Percentiles rank a stretch among this genome's conserved stretches.
Conservation (phyloP, 73 alveolate genomes). For the Paramecium tetraurelia region DNA sequence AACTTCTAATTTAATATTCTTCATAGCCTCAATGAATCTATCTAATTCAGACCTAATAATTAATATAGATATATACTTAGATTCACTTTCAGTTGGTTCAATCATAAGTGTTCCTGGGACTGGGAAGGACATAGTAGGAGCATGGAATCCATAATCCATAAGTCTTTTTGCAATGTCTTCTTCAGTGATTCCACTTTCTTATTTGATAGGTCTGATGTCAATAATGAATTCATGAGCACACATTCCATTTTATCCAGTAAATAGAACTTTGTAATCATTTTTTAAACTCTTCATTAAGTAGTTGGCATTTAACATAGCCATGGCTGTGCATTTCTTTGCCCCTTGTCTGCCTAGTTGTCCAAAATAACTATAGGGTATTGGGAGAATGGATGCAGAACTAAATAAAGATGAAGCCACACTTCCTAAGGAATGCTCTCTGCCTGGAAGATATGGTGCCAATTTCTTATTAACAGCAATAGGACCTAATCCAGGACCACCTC, state of each 20-base stretch:
- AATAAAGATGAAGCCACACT: conserved; percentile 76
- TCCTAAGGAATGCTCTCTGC: conserved; percentile 57
- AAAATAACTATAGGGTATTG: conserved; percentile 65
- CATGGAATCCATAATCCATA: conserved; percentile 97
- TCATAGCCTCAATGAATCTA: conserved; percentile 90
- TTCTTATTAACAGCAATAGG: conserved; percentile 87
- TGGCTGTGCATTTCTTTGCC: conserved; percentile 52
- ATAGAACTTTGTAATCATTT: conserved; percentile 74
- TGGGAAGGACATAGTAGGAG: conserved; percentile 97
- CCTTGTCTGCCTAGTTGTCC: conserved; percentile 53
- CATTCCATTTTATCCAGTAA: conserved; percentile 71
- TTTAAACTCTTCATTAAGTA: conserved; percentile 81
- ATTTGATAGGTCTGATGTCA: conserved; percentile 77
- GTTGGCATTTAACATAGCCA: conserved; percentile 93
- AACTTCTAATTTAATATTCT: conserved; percentile 89
- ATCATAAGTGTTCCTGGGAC: conserved; percentile 93
- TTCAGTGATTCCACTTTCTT: conserved; percentile 57
- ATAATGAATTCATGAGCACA: conserved; percentile 84
- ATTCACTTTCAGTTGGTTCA: conserved; percentile 95
- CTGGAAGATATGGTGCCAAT: conserved; percentile 80
- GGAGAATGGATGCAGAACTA: conserved; percentile 81
- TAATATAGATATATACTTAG: conserved; percentile 17
- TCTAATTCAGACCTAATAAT: conserved; percentile 83
- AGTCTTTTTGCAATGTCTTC: conserved; percentile 95
- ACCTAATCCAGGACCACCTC: conserved; percentile 99